phyloP scores from a whole-genome alignment of 768 basidiomycete genomes.

The Panellus pusillus region DNA sequence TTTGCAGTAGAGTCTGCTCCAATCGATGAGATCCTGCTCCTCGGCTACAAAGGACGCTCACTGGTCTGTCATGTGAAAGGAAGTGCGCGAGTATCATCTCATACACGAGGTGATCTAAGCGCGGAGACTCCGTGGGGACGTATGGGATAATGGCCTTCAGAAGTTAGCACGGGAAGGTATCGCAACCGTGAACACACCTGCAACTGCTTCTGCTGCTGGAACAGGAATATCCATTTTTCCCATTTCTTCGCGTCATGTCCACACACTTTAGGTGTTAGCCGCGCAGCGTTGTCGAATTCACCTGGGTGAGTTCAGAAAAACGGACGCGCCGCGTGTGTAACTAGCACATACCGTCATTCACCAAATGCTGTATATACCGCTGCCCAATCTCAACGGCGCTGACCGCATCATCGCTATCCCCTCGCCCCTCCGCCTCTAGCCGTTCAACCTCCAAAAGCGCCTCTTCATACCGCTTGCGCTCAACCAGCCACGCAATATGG shows the following conservation, averaged over 20 bases:
- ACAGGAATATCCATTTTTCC: slow-evolving; percentile 95
- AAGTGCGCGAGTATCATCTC: slow-evolving; percentile 94
- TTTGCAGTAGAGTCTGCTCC: slow-evolving; percentile 66
- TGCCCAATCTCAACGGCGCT: slow-evolving; percentile 74
- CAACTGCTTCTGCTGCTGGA: slow-evolving; percentile 77
- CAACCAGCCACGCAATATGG: slow-evolving; percentile 90
- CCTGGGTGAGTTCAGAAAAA: slow-evolving; percentile 26
- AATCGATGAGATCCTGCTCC: background rate
- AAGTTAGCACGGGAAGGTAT: slow-evolving; percentile 1
- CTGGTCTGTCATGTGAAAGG: slow-evolving; percentile 73
- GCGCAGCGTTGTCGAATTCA: slow-evolving; percentile 76
- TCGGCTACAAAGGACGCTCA: slow-evolving; percentile 29
- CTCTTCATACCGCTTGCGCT: slow-evolving; percentile 83
- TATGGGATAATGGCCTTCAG: slow-evolving; percentile 82
- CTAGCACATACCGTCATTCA: slow-evolving; percentile 62
- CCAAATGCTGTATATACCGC: slow-evolving; percentile 84
- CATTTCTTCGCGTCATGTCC: slow-evolving; percentile 78
- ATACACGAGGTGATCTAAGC: slow-evolving; percentile 82
- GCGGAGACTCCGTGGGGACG: slow-evolving; percentile 81
- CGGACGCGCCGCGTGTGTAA: background rate
- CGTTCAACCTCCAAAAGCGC: slow-evolving; percentile 81
- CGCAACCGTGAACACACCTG: slow-evolving; percentile 48
- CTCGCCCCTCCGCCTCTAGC: slow-evolving; percentile 43
- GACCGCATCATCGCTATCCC: slow-evolving; percentile 36
- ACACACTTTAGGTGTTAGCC: slow-evolving; percentile 82